A percentile compares a stretch with the other conserved stretches of the same genome.
phyloP scores from a whole-genome alignment of 139 green algal species.

The Picochlorum sp. region DNA sequence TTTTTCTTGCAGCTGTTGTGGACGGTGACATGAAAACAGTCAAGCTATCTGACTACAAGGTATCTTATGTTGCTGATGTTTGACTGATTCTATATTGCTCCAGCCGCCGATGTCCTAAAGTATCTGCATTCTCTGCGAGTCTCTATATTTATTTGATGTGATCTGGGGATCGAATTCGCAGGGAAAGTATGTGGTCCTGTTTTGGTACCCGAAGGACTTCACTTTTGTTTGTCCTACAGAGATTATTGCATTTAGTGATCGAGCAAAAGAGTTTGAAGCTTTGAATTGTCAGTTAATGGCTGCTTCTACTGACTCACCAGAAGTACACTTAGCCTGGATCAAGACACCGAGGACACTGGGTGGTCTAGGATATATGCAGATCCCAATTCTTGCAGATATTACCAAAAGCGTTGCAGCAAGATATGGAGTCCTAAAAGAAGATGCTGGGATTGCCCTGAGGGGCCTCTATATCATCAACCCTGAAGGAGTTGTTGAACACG shows the following conservation, averaged over 20 bases:
- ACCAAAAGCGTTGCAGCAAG: slow-evolving; percentile 51
- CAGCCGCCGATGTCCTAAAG: neutral
- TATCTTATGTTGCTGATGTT: neutral
- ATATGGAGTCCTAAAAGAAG: slow-evolving; percentile 63
- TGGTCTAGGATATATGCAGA: slow-evolving; percentile 69
- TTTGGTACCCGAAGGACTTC: slow-evolving; percentile 58
- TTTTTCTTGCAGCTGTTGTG: slow-evolving; percentile 42
- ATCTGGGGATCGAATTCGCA: slow-evolving; percentile 7
- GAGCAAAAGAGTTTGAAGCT: slow-evolving; percentile 69
- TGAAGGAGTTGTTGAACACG: slow-evolving; percentile 81
- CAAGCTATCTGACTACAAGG: slow-evolving; percentile 42
- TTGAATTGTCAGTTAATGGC: slow-evolving; percentile 67
- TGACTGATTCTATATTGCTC: neutral
- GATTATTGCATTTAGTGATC: slow-evolving; percentile 78
- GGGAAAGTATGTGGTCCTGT: slow-evolving; percentile 50
- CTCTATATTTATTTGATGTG: slow-evolving; percentile 6
- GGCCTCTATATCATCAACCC: slow-evolving; percentile 88
- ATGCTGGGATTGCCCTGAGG: slow-evolving; percentile 64
- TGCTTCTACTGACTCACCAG: slow-evolving; percentile 65
- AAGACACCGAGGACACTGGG: slow-evolving; percentile 54
- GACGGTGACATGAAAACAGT: slow-evolving; percentile 50
- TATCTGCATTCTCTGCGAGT: neutral
- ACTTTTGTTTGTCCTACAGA: slow-evolving; percentile 58
- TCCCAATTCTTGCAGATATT: slow-evolving; percentile 69
- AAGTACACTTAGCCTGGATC: slow-evolving; percentile 79